Percentiles rank a stretch among this genome's conserved stretches.
Conservation (phyloP, 1,284 basidiomycete genomes). For the Tilletia caries region DNA sequence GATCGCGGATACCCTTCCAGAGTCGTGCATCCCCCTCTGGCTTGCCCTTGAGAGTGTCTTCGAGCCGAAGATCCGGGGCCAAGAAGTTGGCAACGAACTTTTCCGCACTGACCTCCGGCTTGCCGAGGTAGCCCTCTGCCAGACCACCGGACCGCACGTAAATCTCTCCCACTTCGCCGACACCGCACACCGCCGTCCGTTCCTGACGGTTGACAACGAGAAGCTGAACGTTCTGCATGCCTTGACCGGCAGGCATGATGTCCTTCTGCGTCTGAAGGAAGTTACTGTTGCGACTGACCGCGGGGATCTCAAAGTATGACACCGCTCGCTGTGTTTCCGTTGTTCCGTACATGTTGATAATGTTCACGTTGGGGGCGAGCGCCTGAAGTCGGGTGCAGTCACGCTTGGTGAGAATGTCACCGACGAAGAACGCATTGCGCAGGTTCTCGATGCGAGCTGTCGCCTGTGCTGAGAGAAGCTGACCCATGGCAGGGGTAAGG, state of each 20-base stretch:
- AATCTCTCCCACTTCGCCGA: conserved; percentile 97
- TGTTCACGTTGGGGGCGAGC: conserved; percentile 77
- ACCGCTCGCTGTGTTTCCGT: conserved; percentile 99
- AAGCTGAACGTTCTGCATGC: conserved; percentile 97
- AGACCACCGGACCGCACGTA: conserved; percentile 95
- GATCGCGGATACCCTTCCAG: conserved; percentile 96
- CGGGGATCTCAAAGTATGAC: conserved; percentile 91
- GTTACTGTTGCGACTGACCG: conserved; percentile 76
- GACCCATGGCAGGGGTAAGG: conserved; percentile 92
- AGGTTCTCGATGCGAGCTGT: conserved; percentile 82
- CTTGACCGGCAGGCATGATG: conserved; percentile 94
- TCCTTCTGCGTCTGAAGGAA: conserved; percentile 95
- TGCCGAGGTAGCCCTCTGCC: conserved; percentile 89
- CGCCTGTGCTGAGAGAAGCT: conserved; percentile 93
- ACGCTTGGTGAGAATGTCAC: conserved; percentile 97
- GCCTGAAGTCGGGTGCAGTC: conserved; percentile 93
- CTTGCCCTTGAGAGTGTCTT: conserved; percentile 43
- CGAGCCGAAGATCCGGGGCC: conserved; percentile 36
- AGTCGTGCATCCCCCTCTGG: conserved; percentile 36
- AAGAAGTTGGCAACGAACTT: conserved; percentile 53
- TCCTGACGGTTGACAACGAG: conserved; percentile 94
- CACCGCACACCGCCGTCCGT: conserved; percentile 78
- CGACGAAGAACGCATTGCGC: conserved; percentile 92
- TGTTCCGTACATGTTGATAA: conserved; percentile 99
- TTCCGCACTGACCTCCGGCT: conserved; percentile 71